These are phyloP conservation scores for Solanum sitiens DNA, from an alignment of 257 asterid species.

Conservation along the genomic window DNA sequence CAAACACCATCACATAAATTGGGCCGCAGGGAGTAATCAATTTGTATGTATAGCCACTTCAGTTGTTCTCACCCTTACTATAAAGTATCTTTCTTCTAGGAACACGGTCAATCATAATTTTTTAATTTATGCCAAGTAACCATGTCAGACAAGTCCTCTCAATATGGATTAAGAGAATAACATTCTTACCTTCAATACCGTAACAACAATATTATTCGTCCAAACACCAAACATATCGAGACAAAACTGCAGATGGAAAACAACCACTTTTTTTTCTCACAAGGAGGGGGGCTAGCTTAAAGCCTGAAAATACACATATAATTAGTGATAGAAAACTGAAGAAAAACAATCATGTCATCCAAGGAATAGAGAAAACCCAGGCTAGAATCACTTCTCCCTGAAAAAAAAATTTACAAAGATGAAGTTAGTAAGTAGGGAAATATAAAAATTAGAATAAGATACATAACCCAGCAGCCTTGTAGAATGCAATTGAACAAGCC, in stretches of 20 bases:
- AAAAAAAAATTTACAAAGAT: background rate
- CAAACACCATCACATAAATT: background rate
- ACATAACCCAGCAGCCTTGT: background rate
- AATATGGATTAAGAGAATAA: background rate
- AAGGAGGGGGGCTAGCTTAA: background rate
- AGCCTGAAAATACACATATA: background rate
- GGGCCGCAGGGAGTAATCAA: background rate
- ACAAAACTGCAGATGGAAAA: background rate
- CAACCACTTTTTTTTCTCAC: background rate
- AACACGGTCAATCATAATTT: background rate
- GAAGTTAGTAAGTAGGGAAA: background rate
- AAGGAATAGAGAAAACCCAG: background rate
- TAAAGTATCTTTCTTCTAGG: background rate
- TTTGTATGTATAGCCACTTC: background rate
- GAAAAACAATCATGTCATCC: background rate
- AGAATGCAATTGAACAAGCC: background rate
- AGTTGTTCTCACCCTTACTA: background rate
- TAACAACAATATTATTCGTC: background rate
- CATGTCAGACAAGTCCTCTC: background rate
- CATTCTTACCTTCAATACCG: background rate
- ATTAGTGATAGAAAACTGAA: background rate
- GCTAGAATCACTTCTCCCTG: background rate
- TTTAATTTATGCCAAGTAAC: background rate
- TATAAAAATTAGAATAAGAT: background rate
- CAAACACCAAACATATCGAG: background rate